phyloP scores from a whole-genome alignment of 768 basidiomycete genomes.

The Russula emetica region DNA sequence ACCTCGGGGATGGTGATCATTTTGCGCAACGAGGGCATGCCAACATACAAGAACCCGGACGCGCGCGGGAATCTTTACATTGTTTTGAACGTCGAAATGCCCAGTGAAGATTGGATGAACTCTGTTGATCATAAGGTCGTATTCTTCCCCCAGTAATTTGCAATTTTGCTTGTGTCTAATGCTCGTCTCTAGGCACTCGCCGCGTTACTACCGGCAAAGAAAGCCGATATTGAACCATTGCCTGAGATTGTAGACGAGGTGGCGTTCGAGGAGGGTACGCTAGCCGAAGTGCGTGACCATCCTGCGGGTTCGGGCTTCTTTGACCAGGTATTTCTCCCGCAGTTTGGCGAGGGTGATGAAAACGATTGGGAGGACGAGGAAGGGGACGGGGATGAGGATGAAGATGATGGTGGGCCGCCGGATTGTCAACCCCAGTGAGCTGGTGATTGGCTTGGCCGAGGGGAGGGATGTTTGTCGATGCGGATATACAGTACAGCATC shows the following conservation, averaged over 20 bases:
- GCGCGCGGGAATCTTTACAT: constrained; percentile 79
- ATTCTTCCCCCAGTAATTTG: neutral
- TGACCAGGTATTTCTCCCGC: constrained; percentile 62
- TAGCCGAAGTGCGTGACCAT: constrained; percentile 79
- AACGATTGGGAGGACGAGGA: constrained; percentile 71
- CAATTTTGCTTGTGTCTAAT: constrained; percentile 18
- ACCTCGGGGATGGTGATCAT: constrained; percentile 69
- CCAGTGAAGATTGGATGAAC: constrained; percentile 69
- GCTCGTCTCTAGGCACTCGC: constrained; percentile 50
- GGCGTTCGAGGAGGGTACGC: constrained; percentile 68
- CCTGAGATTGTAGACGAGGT: constrained; percentile 69
- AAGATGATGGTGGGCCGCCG: constrained; percentile 42
- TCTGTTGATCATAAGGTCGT: constrained; percentile 56
- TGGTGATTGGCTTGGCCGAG: constrained; percentile 1
- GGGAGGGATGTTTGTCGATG: constrained; percentile 7
- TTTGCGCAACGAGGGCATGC: constrained; percentile 88
- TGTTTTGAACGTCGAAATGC: constrained; percentile 86
- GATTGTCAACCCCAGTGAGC: constrained; percentile 32
- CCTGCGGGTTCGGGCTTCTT: constrained; percentile 71
- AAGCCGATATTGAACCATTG: constrained; percentile 63
- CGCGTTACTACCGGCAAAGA: constrained; percentile 69
- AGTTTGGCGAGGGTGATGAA: constrained; percentile 65
- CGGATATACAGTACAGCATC: neutral
- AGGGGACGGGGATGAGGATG: constrained; percentile 64
- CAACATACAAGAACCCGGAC: constrained; percentile 58